A percentile compares a stretch with the other conserved stretches of the same genome.
These are phyloP conservation scores for Tulasnella sp. DNA, from an alignment of 768 basidiomycete genomes.

Conservation along the genomic window DNA sequence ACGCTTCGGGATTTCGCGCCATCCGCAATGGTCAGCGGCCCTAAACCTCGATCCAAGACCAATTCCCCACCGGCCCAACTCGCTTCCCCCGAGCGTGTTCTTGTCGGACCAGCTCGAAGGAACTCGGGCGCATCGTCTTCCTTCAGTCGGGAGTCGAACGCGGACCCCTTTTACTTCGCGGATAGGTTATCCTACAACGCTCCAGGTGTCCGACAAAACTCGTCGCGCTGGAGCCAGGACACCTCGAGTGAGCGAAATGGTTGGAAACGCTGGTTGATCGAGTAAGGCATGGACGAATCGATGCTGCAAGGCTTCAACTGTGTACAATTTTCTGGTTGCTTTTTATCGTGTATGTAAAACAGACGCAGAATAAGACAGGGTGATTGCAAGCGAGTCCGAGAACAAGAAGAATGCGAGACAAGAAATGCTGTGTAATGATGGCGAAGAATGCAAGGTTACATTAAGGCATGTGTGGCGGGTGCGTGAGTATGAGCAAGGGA, in stretches of 20 bases:
- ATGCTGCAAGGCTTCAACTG: neutral
- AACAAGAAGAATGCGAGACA: constrained; percentile 2
- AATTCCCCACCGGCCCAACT: neutral
- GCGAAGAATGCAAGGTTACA: neutral
- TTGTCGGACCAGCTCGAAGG: neutral
- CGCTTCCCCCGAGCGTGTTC: neutral
- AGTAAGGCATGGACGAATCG: neutral
- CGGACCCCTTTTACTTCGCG: neutral
- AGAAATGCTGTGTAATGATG: neutral
- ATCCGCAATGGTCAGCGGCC: neutral
- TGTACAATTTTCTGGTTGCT: neutral
- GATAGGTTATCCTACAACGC: neutral
- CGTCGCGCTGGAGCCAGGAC: neutral
- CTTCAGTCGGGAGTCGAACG: neutral
- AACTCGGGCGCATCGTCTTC: neutral
- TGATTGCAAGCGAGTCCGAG: neutral
- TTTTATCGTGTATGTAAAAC: neutral
- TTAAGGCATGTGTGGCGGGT: neutral
- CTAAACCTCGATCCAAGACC: neutral
- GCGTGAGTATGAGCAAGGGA: neutral
- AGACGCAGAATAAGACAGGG: neutral
- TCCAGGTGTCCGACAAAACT: neutral
- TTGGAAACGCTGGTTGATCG: neutral
- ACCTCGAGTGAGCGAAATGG: neutral
- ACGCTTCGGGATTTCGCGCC: neutral